phyloP scores from a whole-genome alignment of 1,139 yeast genomes.

The Eremothecium coryli region DNA sequence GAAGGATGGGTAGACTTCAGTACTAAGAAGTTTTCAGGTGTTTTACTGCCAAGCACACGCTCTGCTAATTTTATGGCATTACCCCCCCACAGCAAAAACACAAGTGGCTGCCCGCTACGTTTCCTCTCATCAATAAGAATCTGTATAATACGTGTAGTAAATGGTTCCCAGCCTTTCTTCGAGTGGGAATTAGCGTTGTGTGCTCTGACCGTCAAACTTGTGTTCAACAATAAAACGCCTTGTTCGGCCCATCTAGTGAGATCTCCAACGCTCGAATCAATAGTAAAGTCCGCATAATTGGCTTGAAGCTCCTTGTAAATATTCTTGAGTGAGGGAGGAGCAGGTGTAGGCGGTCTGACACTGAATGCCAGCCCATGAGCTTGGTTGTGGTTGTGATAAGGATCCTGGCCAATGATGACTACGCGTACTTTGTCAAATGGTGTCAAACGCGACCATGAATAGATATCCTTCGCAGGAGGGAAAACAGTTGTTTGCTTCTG shows the following conservation, averaged over 20 bases:
- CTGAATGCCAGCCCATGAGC: conserved; percentile 97
- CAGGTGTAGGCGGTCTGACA: conserved; percentile 69
- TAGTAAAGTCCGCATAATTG: conserved; percentile 64
- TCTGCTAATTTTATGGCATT: conserved; percentile 77
- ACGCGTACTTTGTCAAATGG: conserved; percentile 70
- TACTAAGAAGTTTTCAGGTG: conserved; percentile 39
- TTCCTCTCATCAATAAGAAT: conserved; percentile 37
- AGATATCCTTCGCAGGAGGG: conserved; percentile 72
- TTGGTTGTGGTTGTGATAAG: conserved; percentile 84
- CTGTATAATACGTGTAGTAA: conserved; percentile 64
- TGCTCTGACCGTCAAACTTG: conserved; percentile 86
- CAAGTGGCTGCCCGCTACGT: conserved; percentile 43
- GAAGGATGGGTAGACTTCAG: conserved; percentile 85
- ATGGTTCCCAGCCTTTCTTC: conserved; percentile 84
- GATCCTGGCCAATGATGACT: conserved; percentile 89
- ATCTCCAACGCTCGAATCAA: conserved; percentile 46
- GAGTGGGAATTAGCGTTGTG: conserved; percentile 93
- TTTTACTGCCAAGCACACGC: conserved; percentile 29
- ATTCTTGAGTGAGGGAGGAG: conserved; percentile 87
- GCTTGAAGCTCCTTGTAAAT: conserved; percentile 69
- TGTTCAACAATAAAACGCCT: conserved; percentile 83
- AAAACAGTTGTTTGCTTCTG: conserved; percentile 37
- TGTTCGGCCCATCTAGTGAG: conserved; percentile 77
- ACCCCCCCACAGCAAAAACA: conserved; percentile 86
- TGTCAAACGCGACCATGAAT: conserved; percentile 87